Evolutionary conservation across 768 basidiomycete genomes (phyloP).

Genomic region (Sporobolomyces pararoseus): DNA sequence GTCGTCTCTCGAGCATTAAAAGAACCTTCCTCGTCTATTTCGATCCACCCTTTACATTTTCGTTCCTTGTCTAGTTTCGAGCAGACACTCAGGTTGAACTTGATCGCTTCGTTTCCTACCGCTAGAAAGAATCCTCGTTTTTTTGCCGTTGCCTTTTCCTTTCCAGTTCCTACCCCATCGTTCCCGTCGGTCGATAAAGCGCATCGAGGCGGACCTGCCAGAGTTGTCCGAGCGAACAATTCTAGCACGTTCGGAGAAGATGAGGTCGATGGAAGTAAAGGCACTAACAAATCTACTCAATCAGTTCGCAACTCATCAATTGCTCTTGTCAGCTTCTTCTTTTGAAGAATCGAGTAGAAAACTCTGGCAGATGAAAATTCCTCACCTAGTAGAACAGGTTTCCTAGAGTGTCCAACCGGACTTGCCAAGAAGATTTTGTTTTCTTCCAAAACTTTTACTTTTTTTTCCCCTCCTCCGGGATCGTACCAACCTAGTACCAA

Average conservation of each 20-base stretch:
- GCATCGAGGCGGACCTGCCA: background rate
- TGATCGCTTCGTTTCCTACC: slow-evolving; percentile 39
- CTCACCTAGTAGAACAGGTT: slow-evolving; percentile 34
- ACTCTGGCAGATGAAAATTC: no score
- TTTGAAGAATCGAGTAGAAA: background rate
- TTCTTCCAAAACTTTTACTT: background rate
- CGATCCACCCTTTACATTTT: slow-evolving; percentile 22
- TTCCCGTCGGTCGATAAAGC: no score
- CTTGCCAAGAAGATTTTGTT: slow-evolving; percentile 33
- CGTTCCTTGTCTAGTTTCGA: background rate
- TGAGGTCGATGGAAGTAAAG: background rate
- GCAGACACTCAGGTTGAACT: slow-evolving; percentile 33
- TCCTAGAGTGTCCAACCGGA: slow-evolving; percentile 36
- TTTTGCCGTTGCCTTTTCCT: background rate
- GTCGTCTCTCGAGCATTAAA: no score
- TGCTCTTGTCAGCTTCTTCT: no score
- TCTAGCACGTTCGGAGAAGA: slow-evolving; percentile 30
- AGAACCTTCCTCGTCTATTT: no score
- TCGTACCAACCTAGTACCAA: no score
- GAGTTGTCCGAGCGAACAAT: slow-evolving; percentile 33
- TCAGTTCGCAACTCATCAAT: no score
- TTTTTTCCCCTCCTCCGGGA: background rate
- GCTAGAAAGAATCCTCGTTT: slow-evolving; percentile 16
- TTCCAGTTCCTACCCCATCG: background rate
- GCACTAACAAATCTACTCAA: slow-evolving; percentile 19